A percentile compares a stretch with the other conserved stretches of the same genome.
These are phyloP conservation scores for Cynanchum wilfordii DNA, from an alignment of 257 asterid genomes.

Conservation along the genomic window DNA sequence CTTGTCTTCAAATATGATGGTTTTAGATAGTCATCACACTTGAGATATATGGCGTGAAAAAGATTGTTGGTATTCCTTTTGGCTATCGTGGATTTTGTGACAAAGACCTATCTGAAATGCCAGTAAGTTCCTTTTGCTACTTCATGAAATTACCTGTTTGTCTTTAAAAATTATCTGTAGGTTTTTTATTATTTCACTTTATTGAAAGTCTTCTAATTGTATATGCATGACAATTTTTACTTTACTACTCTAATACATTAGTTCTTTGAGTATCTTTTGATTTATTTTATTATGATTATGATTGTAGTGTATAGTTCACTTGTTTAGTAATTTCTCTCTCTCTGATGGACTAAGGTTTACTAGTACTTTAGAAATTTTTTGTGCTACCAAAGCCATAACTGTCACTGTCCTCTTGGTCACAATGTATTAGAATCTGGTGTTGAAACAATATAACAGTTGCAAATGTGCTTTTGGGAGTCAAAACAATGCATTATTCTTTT, in stretches of 20 bases:
- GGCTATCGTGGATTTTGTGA: conserved; percentile 95
- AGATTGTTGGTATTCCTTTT: conserved; percentile 81
- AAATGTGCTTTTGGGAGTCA: background rate
- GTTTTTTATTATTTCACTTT: background rate
- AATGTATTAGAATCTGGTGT: background rate
- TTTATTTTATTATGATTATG: background rate
- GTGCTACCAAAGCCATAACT: background rate
- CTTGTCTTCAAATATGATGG: conserved; percentile 17
- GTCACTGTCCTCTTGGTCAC: background rate
- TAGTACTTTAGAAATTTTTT: background rate
- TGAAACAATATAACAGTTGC: background rate
- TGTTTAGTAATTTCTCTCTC: background rate
- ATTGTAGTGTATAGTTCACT: background rate
- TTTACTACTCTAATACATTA: background rate
- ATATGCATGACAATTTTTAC: background rate
- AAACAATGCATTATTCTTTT: background rate
- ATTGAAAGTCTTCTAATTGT: background rate
- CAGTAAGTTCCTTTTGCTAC: conserved; percentile 40
- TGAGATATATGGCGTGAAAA: conserved; percentile 81
- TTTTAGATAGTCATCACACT: conserved; percentile 83
- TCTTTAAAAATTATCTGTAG: background rate
- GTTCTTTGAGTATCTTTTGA: background rate
- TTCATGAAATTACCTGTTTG: background rate
- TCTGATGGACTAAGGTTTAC: background rate
- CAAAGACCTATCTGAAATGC: conserved; percentile 56